Percentiles rank a stretch among this genome's conserved stretches.
phyloP scores from a whole-genome alignment of 371 early-diverging fungal genomes.

The Syncephalastrum monosporum region DNA sequence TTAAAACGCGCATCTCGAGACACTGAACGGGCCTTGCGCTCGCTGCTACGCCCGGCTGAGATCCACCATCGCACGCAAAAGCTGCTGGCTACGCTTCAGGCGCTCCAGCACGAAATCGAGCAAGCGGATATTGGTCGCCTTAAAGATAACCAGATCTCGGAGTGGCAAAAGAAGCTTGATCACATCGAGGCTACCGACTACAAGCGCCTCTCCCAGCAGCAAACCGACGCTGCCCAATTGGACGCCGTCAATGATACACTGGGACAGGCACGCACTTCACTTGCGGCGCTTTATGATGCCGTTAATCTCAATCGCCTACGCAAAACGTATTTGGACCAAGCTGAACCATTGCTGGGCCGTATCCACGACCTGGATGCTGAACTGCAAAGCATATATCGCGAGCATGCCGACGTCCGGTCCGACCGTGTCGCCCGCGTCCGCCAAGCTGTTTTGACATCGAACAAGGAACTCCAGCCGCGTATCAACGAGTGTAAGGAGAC shows the following conservation, averaged over 20 bases:
- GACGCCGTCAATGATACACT: constrained; percentile 34
- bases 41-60: constrained; percentile 33
- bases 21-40: constrained; percentile 15
- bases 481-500: constrained; percentile 35
- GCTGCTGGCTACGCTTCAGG: constrained; percentile 19
- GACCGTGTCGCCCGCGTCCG: constrained; percentile 12
- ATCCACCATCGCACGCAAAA: constrained; percentile 18
- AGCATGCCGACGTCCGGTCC: constrained; percentile 5
- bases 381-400: constrained; percentile 19
- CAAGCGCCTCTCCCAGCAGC: constrained; percentile 11
- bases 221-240: constrained; percentile 13
- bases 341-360: too few species aligned
- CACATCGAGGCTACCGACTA: constrained; percentile 30
- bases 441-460: constrained; percentile 18
- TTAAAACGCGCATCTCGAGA: constrained; percentile 12
- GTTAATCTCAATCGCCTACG: constrained; percentile 40
- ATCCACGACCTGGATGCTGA: too few species aligned
- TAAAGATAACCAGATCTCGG: constrained; percentile 28
- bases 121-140: constrained; percentile 18
- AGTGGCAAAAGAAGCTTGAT: constrained; percentile 43
- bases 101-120: constrained; percentile 18
- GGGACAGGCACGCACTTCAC: constrained; percentile 22
- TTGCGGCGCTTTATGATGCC: constrained; percentile 37
- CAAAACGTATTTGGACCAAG: constrained; percentile 34
- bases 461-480: constrained; percentile 28